Base-by-base conservation (phyloP, 768 basidiomycete genomes). In the Pilatotrama ljubarskyi region DNA sequence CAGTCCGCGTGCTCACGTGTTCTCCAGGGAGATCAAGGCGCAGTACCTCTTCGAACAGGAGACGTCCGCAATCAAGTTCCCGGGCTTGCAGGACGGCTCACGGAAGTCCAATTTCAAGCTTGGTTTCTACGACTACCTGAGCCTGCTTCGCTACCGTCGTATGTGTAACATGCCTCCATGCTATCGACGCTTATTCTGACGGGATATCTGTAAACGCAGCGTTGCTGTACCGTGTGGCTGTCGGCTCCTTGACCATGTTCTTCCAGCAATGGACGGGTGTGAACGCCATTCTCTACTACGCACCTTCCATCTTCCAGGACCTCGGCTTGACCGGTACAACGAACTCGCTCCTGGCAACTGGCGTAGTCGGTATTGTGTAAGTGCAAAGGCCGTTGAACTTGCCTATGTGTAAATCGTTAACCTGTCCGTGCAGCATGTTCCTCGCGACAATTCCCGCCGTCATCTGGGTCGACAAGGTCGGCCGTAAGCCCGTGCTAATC, bases 191-290 rank as follows among this genome's bases (percentile, higher is more conserved):
- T n/a, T n/a, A n/a, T n/a, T n/a, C n/a, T n/a, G n/a, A n/a, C n/a
- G n/a, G n/a, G n/a, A 41, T 36, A 15, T 17, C 24, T 20, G 24
- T 40, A 48, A 26, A 26, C 36, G 10, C 55, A 85, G 84, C 81
- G 47, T 73, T 91, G 25, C 72, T 90, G 46, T 83, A 80, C 67
- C 81, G 90, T 35, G 80, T 88, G 8, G 80, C 80, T 25, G 79
- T 88, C 46, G 86, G 85, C 24, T 81, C 84, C 46, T 68, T 85
- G 61, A 84, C 77, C 41, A 93, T 87, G 88, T 87, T 86, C 76
- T 91, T 88, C 78, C 90, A 91, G 69, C 89, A 91, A 73, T 91
- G 88, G 88, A 90, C 88, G 29, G 90, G 89, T 61, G 79, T 89
- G 66, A 89, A 90, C 64, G 86, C 84, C 6, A 86, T 90, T 64